A percentile compares a stretch with the other conserved stretches of the same genome.
Conservation (phyloP, 2,329 filamentous ascomycete species). For the Fusarium guadeloupense region DNA sequence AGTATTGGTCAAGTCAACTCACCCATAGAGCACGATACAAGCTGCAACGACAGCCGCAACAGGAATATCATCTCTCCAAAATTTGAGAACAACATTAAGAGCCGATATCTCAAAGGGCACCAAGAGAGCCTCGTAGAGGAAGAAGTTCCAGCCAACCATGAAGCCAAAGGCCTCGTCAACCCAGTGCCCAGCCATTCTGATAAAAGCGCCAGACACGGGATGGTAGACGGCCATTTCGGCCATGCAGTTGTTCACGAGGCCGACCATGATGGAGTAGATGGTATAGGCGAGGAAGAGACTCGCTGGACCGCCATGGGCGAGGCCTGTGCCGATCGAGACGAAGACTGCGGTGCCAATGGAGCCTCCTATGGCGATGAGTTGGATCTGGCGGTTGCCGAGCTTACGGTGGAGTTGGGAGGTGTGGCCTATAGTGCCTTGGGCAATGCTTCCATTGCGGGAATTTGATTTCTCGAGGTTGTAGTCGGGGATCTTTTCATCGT, state of each 20-base stretch:
- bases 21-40: slow-evolving; percentile 3
- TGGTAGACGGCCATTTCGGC: slow-evolving; percentile 5
- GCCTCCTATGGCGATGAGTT: slow-evolving; percentile 9
- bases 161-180: slow-evolving; percentile 12
- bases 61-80: slow-evolving; percentile 9
- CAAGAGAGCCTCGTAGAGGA: slow-evolving; percentile 10
- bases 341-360: slow-evolving; percentile 6
- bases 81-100: slow-evolving; percentile 3
- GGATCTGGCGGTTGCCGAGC: slow-evolving; percentile 8
- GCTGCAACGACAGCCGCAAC: slow-evolving; percentile 4
- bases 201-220: slow-evolving; percentile 6
- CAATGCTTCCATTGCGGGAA: not conserved
- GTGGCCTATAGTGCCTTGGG: not conserved
- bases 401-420: slow-evolving; percentile 3
- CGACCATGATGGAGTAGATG: slow-evolving; percentile 5
- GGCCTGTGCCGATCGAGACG: slow-evolving; percentile 5
- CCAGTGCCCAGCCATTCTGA: slow-evolving; percentile 8
- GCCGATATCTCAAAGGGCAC: slow-evolving; percentile 10
- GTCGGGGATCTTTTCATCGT: slow-evolving; percentile 6
- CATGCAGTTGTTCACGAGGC: slow-evolving; percentile 9
- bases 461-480: not conserved
- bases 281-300: slow-evolving; percentile 3
- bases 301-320: not conserved
- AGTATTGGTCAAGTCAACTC: not conserved
- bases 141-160: slow-evolving; percentile 13